phyloP scores from a whole-genome alignment of 257 asterid genomes.

The Lycium ferocissimum region DNA sequence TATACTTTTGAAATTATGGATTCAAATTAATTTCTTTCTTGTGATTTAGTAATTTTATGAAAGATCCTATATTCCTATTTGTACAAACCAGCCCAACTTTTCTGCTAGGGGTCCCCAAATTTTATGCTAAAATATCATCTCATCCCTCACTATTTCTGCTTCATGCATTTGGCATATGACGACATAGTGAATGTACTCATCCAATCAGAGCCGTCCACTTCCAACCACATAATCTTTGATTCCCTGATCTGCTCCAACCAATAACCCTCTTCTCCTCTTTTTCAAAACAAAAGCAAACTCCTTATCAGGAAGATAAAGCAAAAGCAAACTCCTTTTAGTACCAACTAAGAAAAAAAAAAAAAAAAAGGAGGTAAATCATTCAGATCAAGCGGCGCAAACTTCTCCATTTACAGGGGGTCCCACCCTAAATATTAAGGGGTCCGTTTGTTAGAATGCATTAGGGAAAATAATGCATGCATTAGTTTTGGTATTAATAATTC shows the following conservation, averaged over 20 bases:
- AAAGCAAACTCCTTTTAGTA: neutral
- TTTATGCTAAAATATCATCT: neutral
- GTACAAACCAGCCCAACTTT: neutral
- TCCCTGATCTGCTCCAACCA: constrained; percentile 11
- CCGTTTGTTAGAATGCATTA: too few species aligned
- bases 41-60: too few species aligned
- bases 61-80: too few species aligned
- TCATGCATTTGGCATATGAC: neutral
- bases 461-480: too few species aligned
- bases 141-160: neutral
- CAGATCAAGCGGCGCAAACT: constrained; percentile 22
- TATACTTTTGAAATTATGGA: too few species aligned
- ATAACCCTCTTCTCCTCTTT: neutral
- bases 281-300: constrained; percentile 11
- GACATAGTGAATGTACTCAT: constrained; percentile 6
- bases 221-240: constrained; percentile 1
- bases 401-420: neutral
- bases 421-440: neutral
- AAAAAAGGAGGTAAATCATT: neutral
- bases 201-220: constrained; percentile 10
- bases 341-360: neutral
- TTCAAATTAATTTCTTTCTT: too few species aligned
- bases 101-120: neutral
- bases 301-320: neutral
- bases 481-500: too few species aligned